Conservation (phyloP, 768 basidiomycete species). For the Kwoniella dendrophila region DNA sequence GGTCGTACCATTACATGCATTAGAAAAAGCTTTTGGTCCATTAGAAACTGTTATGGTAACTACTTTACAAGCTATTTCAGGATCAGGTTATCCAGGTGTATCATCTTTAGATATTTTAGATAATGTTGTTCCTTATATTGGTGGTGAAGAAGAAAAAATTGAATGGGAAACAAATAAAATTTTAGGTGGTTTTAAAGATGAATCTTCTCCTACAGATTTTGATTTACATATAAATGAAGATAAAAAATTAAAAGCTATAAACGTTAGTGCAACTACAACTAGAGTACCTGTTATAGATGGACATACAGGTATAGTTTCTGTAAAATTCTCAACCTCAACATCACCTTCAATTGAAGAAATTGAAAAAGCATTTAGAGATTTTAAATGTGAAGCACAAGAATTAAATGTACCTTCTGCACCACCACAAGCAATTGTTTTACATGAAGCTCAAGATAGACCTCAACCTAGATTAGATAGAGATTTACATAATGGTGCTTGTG, state of each 20-base stretch:
- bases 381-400: conserved; percentile 73
- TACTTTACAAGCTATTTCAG: conserved; percentile 97
- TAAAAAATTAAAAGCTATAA: conserved; percentile 65
- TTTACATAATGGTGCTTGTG: conserved; percentile 86
- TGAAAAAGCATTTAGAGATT: conserved; percentile 73
- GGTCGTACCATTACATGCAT: conserved; percentile 48
- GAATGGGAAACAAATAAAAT: conserved; percentile 99
- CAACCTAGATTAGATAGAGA: conserved; percentile 91
- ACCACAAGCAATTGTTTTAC: conserved; percentile 79
- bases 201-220: conserved; percentile 67
- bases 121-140: conserved; percentile 92
- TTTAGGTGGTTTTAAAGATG: conserved; percentile 73
- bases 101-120: conserved; percentile 87
- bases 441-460: conserved; percentile 87
- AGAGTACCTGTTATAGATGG: conserved; percentile 95
- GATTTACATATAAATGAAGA: conserved; percentile 74
- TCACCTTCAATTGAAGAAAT: conserved; percentile 86
- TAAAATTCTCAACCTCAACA: conserved; percentile 76
- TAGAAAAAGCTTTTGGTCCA: conserved; percentile 75
- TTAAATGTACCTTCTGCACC: conserved; percentile 79
- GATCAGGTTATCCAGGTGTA: conserved; percentile 96
- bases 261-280: conserved; percentile 88
- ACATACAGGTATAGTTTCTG: conserved; percentile 85
- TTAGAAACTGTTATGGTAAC: conserved; percentile 87
- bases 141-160: conserved; percentile 90